A percentile compares a stretch with the other conserved stretches of the same genome.
Evolutionary conservation across 495 filamentous ascomycete genomes (phyloP).

Genomic region (Neurospora sp.): DNA sequence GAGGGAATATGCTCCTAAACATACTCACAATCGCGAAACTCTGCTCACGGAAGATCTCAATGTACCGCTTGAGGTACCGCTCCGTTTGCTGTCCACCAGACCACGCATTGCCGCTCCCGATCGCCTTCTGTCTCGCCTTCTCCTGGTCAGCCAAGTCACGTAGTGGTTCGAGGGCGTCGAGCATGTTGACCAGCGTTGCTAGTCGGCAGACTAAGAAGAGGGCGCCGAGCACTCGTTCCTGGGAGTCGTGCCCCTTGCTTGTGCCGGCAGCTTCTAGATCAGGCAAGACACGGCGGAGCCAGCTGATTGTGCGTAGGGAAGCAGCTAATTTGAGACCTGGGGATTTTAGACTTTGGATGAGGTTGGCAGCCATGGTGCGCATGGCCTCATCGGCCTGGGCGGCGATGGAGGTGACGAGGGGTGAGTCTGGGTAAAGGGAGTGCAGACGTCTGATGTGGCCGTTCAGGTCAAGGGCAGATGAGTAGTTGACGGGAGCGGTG

Average conservation of each 20-base stretch:
- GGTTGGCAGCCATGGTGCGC: slow-evolving; percentile 76
- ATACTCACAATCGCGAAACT: slow-evolving; percentile 90
- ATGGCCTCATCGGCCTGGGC: slow-evolving; percentile 78
- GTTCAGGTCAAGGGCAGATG: slow-evolving; percentile 82
- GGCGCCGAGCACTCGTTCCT: slow-evolving; percentile 60
- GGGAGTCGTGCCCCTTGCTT: slow-evolving; percentile 37
- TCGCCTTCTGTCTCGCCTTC: slow-evolving; percentile 35
- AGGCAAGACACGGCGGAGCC: slow-evolving; percentile 78
- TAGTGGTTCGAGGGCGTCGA: slow-evolving; percentile 78
- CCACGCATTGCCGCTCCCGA: slow-evolving; percentile 38
- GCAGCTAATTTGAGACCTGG: slow-evolving; percentile 80
- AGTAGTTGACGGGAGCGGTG: slow-evolving; percentile 54
- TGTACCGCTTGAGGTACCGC: slow-evolving; percentile 85
- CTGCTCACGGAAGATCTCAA: slow-evolving; percentile 97
- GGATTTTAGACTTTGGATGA: slow-evolving; percentile 66
- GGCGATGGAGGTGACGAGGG: slow-evolving; percentile 61
- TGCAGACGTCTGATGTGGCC: slow-evolving; percentile 88
- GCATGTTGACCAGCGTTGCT: slow-evolving; percentile 65
- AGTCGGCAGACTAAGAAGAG: slow-evolving; percentile 83
- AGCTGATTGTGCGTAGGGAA: slow-evolving; percentile 85
- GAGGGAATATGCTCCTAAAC: slow-evolving; percentile 80
- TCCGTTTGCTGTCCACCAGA: slow-evolving; percentile 85
- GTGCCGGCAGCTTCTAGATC: slow-evolving; percentile 51
- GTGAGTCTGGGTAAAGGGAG: slow-evolving; percentile 69
- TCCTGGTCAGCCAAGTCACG: slow-evolving; percentile 87